Base-by-base conservation (phyloP, 306 rosid species). In the Vigna trinervia region DNA sequence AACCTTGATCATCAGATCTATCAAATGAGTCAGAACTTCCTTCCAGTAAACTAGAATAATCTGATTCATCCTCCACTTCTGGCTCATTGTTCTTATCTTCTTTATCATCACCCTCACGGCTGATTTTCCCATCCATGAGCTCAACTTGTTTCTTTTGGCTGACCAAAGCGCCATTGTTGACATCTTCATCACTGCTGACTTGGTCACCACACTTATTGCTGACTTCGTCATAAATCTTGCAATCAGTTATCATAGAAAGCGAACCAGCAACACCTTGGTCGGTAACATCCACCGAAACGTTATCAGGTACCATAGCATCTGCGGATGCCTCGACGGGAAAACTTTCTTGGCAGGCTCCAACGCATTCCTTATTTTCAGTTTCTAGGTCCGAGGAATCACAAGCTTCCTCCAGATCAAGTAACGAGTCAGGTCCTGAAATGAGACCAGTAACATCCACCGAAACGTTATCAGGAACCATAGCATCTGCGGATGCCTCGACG, bases 341-440 rank as follows among this genome's bases (percentile, higher is more conserved):
- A 30, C 38, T 26, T 28, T 36, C 46, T 34, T 22, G 69, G 30
- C 50, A 6, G 7, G 43, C 20, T 53, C 15, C 70, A 0, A 64
- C 5, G 11, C 43, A 6, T 13, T 41, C 28, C 26, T 54, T 66
- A 10, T 50, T 45, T 50, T 39, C 69, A 17, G 12, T 38, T 34
- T 36, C 48, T 10, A 41, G 34, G 1, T 71, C 36, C 13, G 67
- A 63, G 64, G 53, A 66, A 60, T 78, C 74, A 73, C 62, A 5
- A 19, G 78, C 46, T 58, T 23, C 69, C 71, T 72, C 76, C 1
- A 34, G 17, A 19, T 64, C 76, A 75, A 47, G 26, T 12, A 19
- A 6, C 70, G 36, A 7, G 15, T 43, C 74, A 52, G 68, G 28
- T 46, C 73, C 87, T 81, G 84, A 34, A 64, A 69, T 9, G 36